phyloP scores from a whole-genome alignment of 2,329 filamentous ascomycete species.

The Xylariaceae sp. region DNA sequence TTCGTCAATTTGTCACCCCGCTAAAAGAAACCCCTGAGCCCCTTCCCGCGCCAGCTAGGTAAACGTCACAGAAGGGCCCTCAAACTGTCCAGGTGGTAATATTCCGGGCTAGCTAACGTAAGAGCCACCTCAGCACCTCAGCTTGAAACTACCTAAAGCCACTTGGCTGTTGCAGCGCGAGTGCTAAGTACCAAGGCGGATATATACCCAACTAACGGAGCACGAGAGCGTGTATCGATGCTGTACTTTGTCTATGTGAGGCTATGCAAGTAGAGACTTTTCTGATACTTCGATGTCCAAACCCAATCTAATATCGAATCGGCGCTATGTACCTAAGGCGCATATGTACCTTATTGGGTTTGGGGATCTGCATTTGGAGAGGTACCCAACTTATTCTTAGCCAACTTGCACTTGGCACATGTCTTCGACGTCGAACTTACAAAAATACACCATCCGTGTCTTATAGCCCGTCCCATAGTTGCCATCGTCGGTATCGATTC shows the following conservation, averaged over 20 bases:
- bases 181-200: not conserved
- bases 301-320: not conserved
- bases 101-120: not conserved
- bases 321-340: not conserved
- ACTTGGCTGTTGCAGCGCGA: not conserved
- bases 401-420: not conserved
- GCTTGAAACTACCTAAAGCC: not conserved
- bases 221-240: too few species aligned
- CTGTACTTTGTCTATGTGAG: too few species aligned
- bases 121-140: not conserved
- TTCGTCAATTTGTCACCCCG: not conserved
- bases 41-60: not conserved
- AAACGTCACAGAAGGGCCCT: not conserved
- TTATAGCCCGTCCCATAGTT: slow-evolving; percentile 9
- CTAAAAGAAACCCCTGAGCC: not conserved
- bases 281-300: too few species aligned
- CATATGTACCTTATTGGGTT: not conserved
- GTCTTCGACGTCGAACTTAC: slow-evolving; percentile 19
- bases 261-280: too few species aligned
- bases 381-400: slow-evolving; percentile 1
- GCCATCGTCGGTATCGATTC: not conserved
- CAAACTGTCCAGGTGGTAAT: not conserved
- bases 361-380: not conserved
- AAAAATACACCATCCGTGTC: slow-evolving; percentile 21
- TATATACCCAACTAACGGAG: not conserved